A percentile compares a stretch with the other conserved stretches of the same genome.
Conservation (phyloP, 1,284 basidiomycete species). For the Thelephora terrestris region DNA sequence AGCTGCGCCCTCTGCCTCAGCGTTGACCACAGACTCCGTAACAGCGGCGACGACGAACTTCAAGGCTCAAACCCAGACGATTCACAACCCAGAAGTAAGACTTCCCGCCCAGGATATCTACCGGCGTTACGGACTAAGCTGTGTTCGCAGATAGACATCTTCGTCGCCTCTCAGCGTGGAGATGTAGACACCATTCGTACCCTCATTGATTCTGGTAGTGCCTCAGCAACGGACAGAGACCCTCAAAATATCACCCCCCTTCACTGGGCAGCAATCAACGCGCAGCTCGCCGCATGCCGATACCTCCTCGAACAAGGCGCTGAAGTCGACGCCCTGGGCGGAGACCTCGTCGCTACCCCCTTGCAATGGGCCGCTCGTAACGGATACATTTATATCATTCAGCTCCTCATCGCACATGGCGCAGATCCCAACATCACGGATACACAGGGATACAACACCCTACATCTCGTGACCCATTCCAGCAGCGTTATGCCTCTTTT, state of each 20-base stretch:
- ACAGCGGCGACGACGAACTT: conserved; percentile 20
- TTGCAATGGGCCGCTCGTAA: conserved; percentile 98
- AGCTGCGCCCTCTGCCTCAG: conserved; percentile 21
- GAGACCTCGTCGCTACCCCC: conserved; percentile 92
- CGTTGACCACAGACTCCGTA: conserved; percentile 20
- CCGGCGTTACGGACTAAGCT: conserved; percentile 2
- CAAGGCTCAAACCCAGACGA: conserved; percentile 19
- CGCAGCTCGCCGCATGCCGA: conserved; percentile 69
- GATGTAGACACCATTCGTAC: conserved; percentile 61
- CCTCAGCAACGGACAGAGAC: conserved; percentile 76
- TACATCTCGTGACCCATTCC: conserved; percentile 93
- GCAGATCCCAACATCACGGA: conserved; percentile 91
- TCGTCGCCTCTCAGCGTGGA: conserved; percentile 82
- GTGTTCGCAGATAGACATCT: conserved; percentile 44
- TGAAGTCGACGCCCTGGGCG: conserved; percentile 88
- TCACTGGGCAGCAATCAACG: conserved; percentile 96
- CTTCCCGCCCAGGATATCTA: not conserved
- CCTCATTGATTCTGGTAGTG: conserved; percentile 65
- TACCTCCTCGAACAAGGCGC: conserved; percentile 91
- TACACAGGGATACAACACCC: conserved; percentile 92
- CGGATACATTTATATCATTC: conserved; percentile 91
- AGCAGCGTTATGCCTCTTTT: conserved; percentile 90
- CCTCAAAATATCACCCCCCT: conserved; percentile 88
- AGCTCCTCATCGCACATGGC: conserved; percentile 79
- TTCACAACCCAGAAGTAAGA: conserved; percentile 24